Conservation (phyloP, 352 stramenopile species). For the Phytophthora megakarya region DNA sequence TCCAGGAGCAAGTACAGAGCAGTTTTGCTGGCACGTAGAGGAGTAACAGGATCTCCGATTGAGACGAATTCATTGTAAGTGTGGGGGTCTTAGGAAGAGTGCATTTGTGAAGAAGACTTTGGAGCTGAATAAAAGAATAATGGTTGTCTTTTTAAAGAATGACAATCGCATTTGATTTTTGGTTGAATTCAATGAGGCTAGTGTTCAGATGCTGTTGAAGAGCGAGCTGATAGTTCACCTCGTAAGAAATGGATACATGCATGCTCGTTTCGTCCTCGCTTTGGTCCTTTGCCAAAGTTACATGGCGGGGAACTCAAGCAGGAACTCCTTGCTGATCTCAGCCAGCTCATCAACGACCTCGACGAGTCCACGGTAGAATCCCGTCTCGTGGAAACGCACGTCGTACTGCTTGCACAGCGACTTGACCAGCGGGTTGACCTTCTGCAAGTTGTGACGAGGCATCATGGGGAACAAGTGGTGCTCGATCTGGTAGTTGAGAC, state of each 20-base stretch:
- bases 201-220: slow-evolving; percentile 15
- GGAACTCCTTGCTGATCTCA: slow-evolving; percentile 94
- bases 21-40: too few species aligned
- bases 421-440: slow-evolving; percentile 94
- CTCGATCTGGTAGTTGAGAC: slow-evolving; percentile 98
- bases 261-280: slow-evolving; percentile 18
- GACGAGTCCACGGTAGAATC: slow-evolving; percentile 92
- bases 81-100: too few species aligned
- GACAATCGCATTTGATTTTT: too few species aligned
- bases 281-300: slow-evolving; percentile 59
- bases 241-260: slow-evolving; percentile 29
- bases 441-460: slow-evolving; percentile 95
- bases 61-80: too few species aligned
- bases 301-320: slow-evolving; percentile 98
- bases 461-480: slow-evolving; percentile 98
- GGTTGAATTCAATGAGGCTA: slow-evolving; percentile 13
- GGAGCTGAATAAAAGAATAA: too few species aligned
- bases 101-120: too few species aligned
- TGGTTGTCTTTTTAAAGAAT: too few species aligned
- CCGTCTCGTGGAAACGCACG: slow-evolving; percentile 96
- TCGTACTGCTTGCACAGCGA: slow-evolving; percentile 97
- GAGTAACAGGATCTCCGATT: too few species aligned
- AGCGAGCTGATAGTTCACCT: slow-evolving; percentile 3
- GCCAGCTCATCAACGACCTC: slow-evolving; percentile 95
- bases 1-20: too few species aligned